These are phyloP conservation scores for Parachaetomium inaequale DNA, from an alignment of 495 filamentous ascomycete species.

Conservation along the genomic window DNA sequence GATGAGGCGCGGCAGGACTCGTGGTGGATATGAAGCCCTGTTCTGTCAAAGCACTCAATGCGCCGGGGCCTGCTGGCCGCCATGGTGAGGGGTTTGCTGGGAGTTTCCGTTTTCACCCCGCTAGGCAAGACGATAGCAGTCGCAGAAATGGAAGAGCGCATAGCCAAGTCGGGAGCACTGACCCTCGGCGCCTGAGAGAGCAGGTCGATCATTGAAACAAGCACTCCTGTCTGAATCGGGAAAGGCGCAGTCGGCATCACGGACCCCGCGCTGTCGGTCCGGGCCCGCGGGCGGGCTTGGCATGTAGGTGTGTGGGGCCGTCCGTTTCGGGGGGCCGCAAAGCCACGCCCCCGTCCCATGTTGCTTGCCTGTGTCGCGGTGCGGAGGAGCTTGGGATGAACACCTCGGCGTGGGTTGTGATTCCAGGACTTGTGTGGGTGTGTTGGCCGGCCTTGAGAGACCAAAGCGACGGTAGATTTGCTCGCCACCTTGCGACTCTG, in stretches of 20 bases:
- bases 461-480: not conserved
- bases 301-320: conserved; percentile 9
- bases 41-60: conserved; percentile 29
- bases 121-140: conserved; percentile 10
- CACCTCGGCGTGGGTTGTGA: not conserved
- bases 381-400: not conserved
- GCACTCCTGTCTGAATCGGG: conserved; percentile 29
- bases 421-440: not conserved
- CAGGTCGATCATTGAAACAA: conserved; percentile 27
- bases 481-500: not conserved
- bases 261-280: conserved; percentile 18
- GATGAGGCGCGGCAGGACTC: conserved; percentile 15
- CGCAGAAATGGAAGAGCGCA: conserved; percentile 11
- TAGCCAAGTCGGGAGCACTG: conserved; percentile 24
- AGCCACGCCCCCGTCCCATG: not conserved
- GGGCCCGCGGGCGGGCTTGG: conserved; percentile 21
- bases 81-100: not conserved
- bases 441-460: not conserved
- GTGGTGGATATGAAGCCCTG: conserved; percentile 4
- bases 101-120: not conserved
- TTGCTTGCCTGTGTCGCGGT: not conserved
- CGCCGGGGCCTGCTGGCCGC: not conserved
- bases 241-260: conserved; percentile 19
- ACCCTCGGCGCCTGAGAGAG: conserved; percentile 19
- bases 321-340: not conserved